Conservation (phyloP, 805 yeast genomes). For the Tetrapisispora namnaoensis region DNA sequence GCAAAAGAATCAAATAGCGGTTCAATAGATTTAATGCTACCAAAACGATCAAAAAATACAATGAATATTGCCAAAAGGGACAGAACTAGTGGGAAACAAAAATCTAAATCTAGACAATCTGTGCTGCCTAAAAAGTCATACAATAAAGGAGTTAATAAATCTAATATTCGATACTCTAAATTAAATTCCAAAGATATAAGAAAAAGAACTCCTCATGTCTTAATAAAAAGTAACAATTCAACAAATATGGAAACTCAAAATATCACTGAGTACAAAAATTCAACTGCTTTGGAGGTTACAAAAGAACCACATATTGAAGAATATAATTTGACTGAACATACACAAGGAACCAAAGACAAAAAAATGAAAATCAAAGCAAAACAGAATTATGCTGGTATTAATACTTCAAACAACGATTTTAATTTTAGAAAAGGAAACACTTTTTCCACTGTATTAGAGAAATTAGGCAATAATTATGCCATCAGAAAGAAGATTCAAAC, state of each 20-base stretch:
- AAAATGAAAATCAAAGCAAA: conserved; percentile 1
- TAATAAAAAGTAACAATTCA: too few relatives aligned
- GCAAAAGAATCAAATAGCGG: conserved; percentile 6
- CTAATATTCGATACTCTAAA: neutral
- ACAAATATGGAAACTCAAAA: too few relatives aligned
- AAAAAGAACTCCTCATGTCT: neutral
- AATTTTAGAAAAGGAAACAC: conserved; percentile 11
- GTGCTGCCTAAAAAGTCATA: neutral
- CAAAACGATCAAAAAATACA: neutral
- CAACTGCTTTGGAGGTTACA: too few relatives aligned
- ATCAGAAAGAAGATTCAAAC: neutral
- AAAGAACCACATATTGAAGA: neutral
- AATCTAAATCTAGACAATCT: too few relatives aligned
- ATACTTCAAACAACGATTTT: conserved; percentile 2
- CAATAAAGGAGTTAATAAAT: neutral
- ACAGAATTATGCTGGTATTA: neutral
- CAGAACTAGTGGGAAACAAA: neutral
- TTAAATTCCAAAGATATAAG: neutral
- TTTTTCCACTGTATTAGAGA: conserved; percentile 23
- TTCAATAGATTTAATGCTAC: conserved; percentile 12
- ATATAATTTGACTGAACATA: neutral
- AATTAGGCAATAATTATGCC: conserved; percentile 14
- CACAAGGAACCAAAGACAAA: neutral
- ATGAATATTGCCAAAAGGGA: neutral
- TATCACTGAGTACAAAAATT: too few relatives aligned